Conservation (phyloP, 2,329 filamentous ascomycete genomes). For the Zymoseptoria pseudotritici region DNA sequence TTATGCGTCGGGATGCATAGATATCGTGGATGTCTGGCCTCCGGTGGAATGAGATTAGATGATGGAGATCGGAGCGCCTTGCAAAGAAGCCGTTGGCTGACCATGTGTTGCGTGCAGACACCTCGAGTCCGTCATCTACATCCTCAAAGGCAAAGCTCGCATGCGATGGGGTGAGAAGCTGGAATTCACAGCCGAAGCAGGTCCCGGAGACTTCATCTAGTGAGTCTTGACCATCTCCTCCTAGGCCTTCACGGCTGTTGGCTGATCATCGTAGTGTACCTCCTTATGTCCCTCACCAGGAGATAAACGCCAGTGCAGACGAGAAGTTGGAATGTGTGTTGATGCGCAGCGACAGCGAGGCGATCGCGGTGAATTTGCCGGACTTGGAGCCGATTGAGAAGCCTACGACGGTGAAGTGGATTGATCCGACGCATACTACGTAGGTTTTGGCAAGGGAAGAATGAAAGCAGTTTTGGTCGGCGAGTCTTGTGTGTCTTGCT, state of each 20-base stretch:
- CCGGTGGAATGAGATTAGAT: not conserved
- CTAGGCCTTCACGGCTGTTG: too few relatives aligned
- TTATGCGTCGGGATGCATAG: not conserved
- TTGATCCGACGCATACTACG: conserved; percentile 36
- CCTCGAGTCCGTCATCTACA: conserved; percentile 41
- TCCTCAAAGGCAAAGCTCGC: conserved; percentile 38
- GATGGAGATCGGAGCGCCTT: not conserved
- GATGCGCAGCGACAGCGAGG: conserved; percentile 38
- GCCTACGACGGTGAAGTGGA: conserved; percentile 39
- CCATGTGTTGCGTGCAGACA: conserved; percentile 34
- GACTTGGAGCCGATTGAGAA: conserved; percentile 38
- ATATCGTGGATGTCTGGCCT: not conserved
- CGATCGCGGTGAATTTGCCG: conserved; percentile 39
- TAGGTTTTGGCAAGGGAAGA: not conserved
- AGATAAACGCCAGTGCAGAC: conserved; percentile 38
- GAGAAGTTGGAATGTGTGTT: conserved; percentile 39
- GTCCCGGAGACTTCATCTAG: conserved; percentile 43
- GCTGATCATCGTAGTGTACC: not conserved
- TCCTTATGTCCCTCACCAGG: conserved; percentile 35
- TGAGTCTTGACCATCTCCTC: conserved; percentile 7
- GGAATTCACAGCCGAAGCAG: conserved; percentile 40
- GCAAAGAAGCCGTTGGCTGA: not conserved
- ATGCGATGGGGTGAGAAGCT: conserved; percentile 42
- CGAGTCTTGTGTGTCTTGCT: too few relatives aligned
- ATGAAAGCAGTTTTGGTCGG: not conserved